Evolutionary conservation across 2,329 filamentous ascomycete species (phyloP), one percentile per base, ranked within the genome.

Genomic region (Chalaropsis thielavioides): DNA sequence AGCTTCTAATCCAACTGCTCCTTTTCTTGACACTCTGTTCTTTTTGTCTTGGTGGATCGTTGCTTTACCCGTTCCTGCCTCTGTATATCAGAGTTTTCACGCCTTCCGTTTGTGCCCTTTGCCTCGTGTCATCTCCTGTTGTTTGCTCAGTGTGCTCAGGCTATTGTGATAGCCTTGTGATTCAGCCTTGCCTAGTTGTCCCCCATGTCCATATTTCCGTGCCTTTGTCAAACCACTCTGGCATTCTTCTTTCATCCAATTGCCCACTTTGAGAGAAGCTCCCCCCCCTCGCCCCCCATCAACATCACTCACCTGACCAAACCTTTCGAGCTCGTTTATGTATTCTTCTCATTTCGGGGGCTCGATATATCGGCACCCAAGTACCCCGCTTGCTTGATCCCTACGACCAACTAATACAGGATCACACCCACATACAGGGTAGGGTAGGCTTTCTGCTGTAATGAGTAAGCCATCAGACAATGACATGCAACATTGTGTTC

Each of bases 11-110:
- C 46, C 46, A 51, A 19, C 46, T 51, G 46, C 46, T 22, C 24
- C 19, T 51, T 24, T 51, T 51, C 22, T n/a, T 56, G 51, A 56
- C 51, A 31, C 51, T 56, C 51, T 56, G 51, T 56, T 56, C 51
- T 56, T 56, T 56, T 56, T 51, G 10, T 24, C 27, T 8, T 3
- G 27, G 31, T 31, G 51, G 7, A 35, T 56, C 11, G 35, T 35
- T 35, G 24, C 35, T 56, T 35, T 56, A 19, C 24, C 17, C 17
- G 24, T 7, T 31, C 24, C 51, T 56, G 13, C 24, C 51, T 56
- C 31, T 2, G 15, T 10, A 24, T 27, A 10, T 31, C 51, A 56
- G 51, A 56, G 51, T 56, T 56, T 56, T 56, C 51, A 31, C 27
- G 24, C 51, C 51, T 35, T 35, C 51, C 51, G 11, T 17, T 35